Conservation (phyloP, 306 rosid genomes). For the Citrullus mucosospermus region DNA sequence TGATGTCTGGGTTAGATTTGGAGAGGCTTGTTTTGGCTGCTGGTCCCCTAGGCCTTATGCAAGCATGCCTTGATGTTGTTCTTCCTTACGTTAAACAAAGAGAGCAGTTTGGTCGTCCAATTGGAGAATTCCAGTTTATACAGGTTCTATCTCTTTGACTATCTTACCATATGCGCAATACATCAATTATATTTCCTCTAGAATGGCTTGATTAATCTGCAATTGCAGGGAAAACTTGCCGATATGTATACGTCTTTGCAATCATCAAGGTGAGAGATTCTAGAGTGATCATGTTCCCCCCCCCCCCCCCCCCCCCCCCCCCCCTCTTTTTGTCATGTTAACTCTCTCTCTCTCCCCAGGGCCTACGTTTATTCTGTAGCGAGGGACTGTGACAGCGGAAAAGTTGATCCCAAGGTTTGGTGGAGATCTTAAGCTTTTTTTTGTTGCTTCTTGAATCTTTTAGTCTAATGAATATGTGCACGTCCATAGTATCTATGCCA, state of each 20-base stretch:
- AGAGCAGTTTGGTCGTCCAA: constrained; percentile 94
- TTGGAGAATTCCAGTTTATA: constrained; percentile 92
- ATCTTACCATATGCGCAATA: background rate
- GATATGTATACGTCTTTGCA: constrained; percentile 90
- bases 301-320: no score
- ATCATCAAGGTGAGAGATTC: constrained; percentile 62
- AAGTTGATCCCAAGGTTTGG: constrained; percentile 63
- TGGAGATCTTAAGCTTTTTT: background rate
- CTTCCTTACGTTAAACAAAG: constrained; percentile 88
- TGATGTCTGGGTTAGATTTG: constrained; percentile 95
- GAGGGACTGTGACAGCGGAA: constrained; percentile 85
- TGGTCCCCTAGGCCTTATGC: constrained; percentile 94
- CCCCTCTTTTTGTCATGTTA: background rate
- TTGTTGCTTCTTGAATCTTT: constrained; percentile 1
- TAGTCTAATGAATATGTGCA: background rate
- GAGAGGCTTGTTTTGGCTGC: constrained; percentile 90
- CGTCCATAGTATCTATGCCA: background rate
- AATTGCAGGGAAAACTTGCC: constrained; percentile 76
- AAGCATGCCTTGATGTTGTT: constrained; percentile 77
- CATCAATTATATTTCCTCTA: background rate
- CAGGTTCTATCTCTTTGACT: constrained; percentile 42
- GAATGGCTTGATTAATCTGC: constrained; percentile 4
- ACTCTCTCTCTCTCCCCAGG: constrained; percentile 34
- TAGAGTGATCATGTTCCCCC: background rate
- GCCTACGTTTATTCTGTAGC: constrained; percentile 93